A percentile compares a stretch with the other conserved stretches of the same genome.
These are phyloP conservation scores for Fremontodendron californicum DNA, from an alignment of 345 rosid genomes.

Conservation along the genomic window DNA sequence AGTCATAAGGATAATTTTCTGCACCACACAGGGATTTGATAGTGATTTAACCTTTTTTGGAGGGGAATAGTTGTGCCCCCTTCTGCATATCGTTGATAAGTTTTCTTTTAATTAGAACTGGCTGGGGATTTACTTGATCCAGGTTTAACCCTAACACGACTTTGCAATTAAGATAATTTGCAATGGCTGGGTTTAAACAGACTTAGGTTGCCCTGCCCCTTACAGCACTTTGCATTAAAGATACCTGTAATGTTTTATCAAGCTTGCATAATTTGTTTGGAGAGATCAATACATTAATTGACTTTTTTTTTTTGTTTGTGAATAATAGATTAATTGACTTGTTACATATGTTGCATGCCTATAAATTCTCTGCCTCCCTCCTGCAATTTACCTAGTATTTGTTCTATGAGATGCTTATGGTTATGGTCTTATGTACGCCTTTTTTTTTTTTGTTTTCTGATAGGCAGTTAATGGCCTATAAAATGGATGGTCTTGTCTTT, in stretches of 20 bases:
- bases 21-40: too few relatives aligned
- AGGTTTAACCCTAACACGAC: too few relatives aligned
- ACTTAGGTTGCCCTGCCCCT: background rate
- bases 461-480: background rate
- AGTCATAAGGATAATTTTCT: too few relatives aligned
- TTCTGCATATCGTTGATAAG: too few relatives aligned
- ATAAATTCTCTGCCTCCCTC: background rate
- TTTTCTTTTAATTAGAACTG: too few relatives aligned
- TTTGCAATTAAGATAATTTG: too few relatives aligned
- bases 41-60: too few relatives aligned
- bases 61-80: too few relatives aligned
- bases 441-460: background rate
- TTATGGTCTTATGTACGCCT: background rate
- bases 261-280: background rate
- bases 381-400: background rate
- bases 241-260: background rate
- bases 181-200: too few relatives aligned
- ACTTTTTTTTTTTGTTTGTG: background rate
- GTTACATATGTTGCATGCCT: too few relatives aligned
- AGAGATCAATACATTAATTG: background rate
- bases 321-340: background rate
- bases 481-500: conserved; percentile 29
- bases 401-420: background rate
- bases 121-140: too few relatives aligned
- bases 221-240: background rate